phyloP scores from a whole-genome alignment of 2,329 filamentous ascomycete species.

The Hypomyces rosellus region DNA sequence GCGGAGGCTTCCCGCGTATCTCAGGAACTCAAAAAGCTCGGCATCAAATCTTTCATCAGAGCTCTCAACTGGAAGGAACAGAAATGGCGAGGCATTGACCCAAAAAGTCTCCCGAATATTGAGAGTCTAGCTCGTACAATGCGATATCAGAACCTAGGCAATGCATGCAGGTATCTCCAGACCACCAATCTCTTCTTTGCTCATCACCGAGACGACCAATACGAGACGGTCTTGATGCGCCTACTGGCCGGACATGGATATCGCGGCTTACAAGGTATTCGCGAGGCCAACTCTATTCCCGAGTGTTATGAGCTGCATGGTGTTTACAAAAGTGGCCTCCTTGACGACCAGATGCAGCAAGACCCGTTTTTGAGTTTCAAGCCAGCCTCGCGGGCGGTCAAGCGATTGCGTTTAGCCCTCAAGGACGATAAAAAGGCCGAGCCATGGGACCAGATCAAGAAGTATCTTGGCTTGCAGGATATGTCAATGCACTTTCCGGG shows the following conservation, averaged over 20 bases:
- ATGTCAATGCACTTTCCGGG: conserved; percentile 23
- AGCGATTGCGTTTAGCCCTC: conserved; percentile 23
- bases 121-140: conserved; percentile 69
- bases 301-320: conserved; percentile 74
- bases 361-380: conserved; percentile 34
- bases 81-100: conserved; percentile 24
- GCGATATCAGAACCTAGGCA: conserved; percentile 67
- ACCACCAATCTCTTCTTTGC: conserved; percentile 65
- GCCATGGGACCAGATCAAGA: conserved; percentile 12
- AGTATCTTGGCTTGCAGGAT: conserved; percentile 15
- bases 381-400: conserved; percentile 25
- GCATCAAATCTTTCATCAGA: conserved; percentile 22
- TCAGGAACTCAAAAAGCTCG: conserved; percentile 32
- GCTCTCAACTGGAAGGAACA: conserved; percentile 42
- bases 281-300: conserved; percentile 61
- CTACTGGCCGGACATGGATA: conserved; percentile 60
- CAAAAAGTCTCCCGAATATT: conserved; percentile 50
- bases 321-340: conserved; percentile 58
- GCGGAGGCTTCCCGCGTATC: conserved; percentile 46
- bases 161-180: conserved; percentile 43
- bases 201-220: conserved; percentile 86
- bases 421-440: conserved; percentile 22
- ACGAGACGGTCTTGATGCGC: conserved; percentile 82
- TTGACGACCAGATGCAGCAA: conserved; percentile 37
- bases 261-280: conserved; percentile 69